Percentiles rank a stretch among this genome's conserved stretches.
Evolutionary conservation across 2,329 filamentous ascomycete species (phyloP).

Genomic region (Zalaria obscura): DNA sequence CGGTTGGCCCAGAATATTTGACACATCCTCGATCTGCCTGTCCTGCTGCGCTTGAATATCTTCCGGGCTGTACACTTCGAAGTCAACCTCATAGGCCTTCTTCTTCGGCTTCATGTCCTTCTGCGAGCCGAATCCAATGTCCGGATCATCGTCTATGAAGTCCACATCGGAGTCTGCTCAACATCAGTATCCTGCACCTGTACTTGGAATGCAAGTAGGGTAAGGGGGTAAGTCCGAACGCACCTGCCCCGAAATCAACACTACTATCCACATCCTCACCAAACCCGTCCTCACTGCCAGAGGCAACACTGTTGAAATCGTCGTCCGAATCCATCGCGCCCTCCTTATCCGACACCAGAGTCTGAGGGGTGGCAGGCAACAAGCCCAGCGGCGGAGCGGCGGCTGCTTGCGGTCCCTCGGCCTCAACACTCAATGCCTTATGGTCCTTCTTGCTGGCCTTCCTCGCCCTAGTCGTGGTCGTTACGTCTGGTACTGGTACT

Average conservation of each 20-base stretch:
- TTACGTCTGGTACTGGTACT: not conserved
- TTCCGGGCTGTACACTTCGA: slow-evolving; percentile 61
- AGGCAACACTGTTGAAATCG: slow-evolving; percentile 75
- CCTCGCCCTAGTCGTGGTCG: not conserved
- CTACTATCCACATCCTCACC: slow-evolving; percentile 57
- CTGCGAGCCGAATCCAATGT: slow-evolving; percentile 46
- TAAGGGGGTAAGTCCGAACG: slow-evolving; percentile 4
- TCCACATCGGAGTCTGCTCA: slow-evolving; percentile 30
- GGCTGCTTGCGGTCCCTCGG: slow-evolving; percentile 6
- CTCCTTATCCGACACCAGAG: slow-evolving; percentile 22
- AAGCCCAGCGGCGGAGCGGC: slow-evolving; percentile 20
- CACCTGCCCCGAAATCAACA: slow-evolving; percentile 32
- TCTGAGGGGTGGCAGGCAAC: slow-evolving; percentile 36
- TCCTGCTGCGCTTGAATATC: slow-evolving; percentile 81
- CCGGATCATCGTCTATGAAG: slow-evolving; percentile 43
- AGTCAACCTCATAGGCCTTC: slow-evolving; percentile 71
- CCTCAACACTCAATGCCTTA: slow-evolving; percentile 19
- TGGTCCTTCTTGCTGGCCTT: slow-evolving; percentile 14
- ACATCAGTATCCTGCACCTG: not conserved
- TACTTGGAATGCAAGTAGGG: too few relatives aligned
- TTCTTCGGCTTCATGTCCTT: slow-evolving; percentile 60
- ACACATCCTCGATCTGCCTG: slow-evolving; percentile 75
- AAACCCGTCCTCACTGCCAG: slow-evolving; percentile 55
- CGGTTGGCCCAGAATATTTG: slow-evolving; percentile 76
- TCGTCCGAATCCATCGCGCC: slow-evolving; percentile 84